Percentiles rank a stretch among this genome's conserved stretches.
Evolutionary conservation across 805 yeast species (phyloP).

Genomic region (Candida koratica): DNA sequence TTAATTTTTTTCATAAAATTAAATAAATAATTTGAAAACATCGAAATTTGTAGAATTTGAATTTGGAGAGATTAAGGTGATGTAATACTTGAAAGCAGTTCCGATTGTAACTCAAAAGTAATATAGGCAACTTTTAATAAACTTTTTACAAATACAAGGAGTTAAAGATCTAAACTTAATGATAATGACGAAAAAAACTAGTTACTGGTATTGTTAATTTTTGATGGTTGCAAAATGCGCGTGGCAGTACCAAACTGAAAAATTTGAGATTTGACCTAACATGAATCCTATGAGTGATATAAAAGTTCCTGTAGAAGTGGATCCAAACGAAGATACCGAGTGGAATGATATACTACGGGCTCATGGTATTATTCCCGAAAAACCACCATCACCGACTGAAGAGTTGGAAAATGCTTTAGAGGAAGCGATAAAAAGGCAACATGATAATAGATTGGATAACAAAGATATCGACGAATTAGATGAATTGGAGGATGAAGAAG

Average conservation of each 20-base stretch:
- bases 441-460: conserved; percentile 76
- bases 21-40: no score
- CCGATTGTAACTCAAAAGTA: no score
- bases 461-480: conserved; percentile 78
- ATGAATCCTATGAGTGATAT: conserved; percentile 22
- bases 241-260: conserved; percentile 5
- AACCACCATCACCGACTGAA: conserved; percentile 83
- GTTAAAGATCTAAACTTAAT: no score
- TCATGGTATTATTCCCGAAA: conserved; percentile 89
- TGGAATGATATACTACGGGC: conserved; percentile 95
- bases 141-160: no score
- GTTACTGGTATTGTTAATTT: no score
- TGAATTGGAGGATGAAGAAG: conserved; percentile 87
- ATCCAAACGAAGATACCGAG: conserved; percentile 95
- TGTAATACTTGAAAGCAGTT: no score
- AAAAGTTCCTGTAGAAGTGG: conserved; percentile 78
- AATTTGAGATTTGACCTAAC: conserved; percentile 7
- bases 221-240: conserved; percentile 3
- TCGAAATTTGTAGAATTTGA: no score
- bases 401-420: conserved; percentile 84
- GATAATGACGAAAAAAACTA: no score
- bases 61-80: no score
- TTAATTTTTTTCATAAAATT: no score
- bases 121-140: no score
- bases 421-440: conserved; percentile 74